phyloP scores from a whole-genome alignment of 768 basidiomycete species.

The Auriscalpium vulgare region DNA sequence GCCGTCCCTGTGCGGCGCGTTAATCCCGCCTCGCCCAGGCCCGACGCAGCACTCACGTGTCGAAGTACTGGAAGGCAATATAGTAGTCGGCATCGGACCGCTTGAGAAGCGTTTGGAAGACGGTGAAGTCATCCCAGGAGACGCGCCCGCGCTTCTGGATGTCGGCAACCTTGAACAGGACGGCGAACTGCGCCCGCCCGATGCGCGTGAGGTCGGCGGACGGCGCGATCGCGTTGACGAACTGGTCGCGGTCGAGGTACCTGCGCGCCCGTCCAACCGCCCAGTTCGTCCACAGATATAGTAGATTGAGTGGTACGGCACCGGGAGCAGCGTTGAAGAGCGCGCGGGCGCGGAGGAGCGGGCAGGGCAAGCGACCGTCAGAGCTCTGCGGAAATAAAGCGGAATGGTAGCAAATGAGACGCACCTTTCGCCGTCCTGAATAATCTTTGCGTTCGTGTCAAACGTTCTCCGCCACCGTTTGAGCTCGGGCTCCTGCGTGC shows the following conservation, averaged over 20 bases:
- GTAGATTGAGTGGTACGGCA: not conserved
- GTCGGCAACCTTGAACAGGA: slow-evolving; percentile 88
- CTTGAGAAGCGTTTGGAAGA: slow-evolving; percentile 91
- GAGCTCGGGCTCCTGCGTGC: slow-evolving; percentile 74
- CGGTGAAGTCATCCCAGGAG: slow-evolving; percentile 92
- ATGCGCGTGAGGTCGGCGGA: slow-evolving; percentile 80
- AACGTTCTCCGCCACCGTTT: slow-evolving; percentile 86
- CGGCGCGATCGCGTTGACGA: slow-evolving; percentile 94
- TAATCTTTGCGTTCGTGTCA: slow-evolving; percentile 70
- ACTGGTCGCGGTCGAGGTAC: slow-evolving; percentile 79
- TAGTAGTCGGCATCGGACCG: slow-evolving; percentile 95
- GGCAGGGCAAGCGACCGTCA: not conserved
- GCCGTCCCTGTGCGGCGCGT: slow-evolving; percentile 49
- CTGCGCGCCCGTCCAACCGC: slow-evolving; percentile 30
- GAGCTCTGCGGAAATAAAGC: not conserved
- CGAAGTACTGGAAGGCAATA: slow-evolving; percentile 95
- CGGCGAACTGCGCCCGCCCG: slow-evolving; percentile 78
- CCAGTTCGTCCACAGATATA: not conserved
- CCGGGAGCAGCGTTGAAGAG: no score
- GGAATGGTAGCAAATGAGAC: slow-evolving; percentile 18
- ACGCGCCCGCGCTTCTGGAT: slow-evolving; percentile 65
- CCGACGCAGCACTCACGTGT: slow-evolving; percentile 45
- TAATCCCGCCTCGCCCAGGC: slow-evolving; percentile 2
- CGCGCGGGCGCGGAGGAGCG: not conserved
- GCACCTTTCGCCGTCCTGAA: slow-evolving; percentile 75